phyloP scores from a whole-genome alignment of 148 eudicot genomes.

The Tetragonia tetragonoides region DNA sequence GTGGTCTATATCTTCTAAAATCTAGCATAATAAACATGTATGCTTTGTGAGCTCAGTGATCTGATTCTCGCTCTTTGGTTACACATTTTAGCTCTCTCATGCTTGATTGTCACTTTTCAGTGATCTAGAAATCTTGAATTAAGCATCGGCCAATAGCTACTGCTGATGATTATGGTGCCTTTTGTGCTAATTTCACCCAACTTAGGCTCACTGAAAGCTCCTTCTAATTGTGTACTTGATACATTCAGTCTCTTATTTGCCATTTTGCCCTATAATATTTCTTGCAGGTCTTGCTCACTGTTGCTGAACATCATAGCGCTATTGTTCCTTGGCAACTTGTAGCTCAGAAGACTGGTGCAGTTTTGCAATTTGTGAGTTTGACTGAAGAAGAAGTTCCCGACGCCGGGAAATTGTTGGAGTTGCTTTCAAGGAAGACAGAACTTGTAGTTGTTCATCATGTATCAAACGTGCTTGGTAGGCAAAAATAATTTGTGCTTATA shows the following conservation, averaged over 20 bases:
- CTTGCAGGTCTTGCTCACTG: slow-evolving; percentile 68
- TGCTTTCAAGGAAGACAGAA: slow-evolving; percentile 73
- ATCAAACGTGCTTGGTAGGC: slow-evolving; percentile 83
- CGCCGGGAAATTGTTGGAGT: slow-evolving; percentile 45
- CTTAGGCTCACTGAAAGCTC: background rate
- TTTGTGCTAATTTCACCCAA: background rate
- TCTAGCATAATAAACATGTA: background rate
- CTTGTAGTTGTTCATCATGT: slow-evolving; percentile 84
- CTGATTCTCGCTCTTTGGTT: background rate
- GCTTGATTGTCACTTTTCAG: background rate
- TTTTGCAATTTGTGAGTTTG: slow-evolving; percentile 64
- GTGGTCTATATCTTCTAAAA: background rate
- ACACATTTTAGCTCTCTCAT: background rate
- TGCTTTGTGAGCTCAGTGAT: background rate
- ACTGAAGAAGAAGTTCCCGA: slow-evolving; percentile 84
- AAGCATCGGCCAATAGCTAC: background rate
- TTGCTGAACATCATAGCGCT: slow-evolving; percentile 97
- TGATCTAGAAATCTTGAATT: slow-evolving; percentile 3
- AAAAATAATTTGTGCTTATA: background rate
- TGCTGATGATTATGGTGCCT: background rate
- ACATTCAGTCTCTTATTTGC: background rate
- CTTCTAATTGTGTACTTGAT: background rate
- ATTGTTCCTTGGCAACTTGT: slow-evolving; percentile 97
- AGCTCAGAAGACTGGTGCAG: slow-evolving; percentile 84
- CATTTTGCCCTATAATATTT: background rate